Base-by-base conservation (phyloP, 768 basidiomycete genomes). In the Pulveroboletus ravenelii region DNA sequence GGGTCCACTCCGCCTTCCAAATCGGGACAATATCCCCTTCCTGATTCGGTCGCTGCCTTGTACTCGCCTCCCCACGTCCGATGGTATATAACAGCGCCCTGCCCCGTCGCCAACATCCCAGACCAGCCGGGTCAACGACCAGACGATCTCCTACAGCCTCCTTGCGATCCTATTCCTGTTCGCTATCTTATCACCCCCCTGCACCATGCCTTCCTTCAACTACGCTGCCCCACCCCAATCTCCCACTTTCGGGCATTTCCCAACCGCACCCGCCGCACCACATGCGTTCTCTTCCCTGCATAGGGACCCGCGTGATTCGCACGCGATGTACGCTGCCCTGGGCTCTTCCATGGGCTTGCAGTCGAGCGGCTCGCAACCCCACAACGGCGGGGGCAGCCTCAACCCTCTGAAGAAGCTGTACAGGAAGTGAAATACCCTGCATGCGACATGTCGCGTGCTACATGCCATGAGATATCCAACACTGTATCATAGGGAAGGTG, bases 211-310 rank as follows among this genome's bases (percentile, higher is more conserved):
- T 59, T 75, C 73, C 15, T 70, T 51, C 55, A 61, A 58, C 55
- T 75, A 72, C 68, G 62, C 69, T 36, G 59, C 72, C 17, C 55
- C 70, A 27, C 77, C 81, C 50, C 61, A 78, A 29, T 81, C 82
- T 3, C 81, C 82, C 50, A 74, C 75, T 5, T 80, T 68, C 58
- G 80, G 79, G 51, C 75, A 82, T 70, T 84, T 85, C 72, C 82
- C 82, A 31, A 65, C 73, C 14, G 76, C 62, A 10, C 70, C 76
- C 6, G 72, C 80, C 20, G 75, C 77, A 12, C 81, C 82, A 47
- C 79, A 82, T 49, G 77, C 81, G 12, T 83, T 85, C 63, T 63
- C 71, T 10, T 59, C 73, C 39, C 72, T 84, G 48, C 77, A 82
- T 62, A 78, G 79, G 65, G 75, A 80, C 58, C 83, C 83, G 35